Evolutionary conservation across 805 yeast species (phyloP).

Genomic region (Candida sithepensis): DNA sequence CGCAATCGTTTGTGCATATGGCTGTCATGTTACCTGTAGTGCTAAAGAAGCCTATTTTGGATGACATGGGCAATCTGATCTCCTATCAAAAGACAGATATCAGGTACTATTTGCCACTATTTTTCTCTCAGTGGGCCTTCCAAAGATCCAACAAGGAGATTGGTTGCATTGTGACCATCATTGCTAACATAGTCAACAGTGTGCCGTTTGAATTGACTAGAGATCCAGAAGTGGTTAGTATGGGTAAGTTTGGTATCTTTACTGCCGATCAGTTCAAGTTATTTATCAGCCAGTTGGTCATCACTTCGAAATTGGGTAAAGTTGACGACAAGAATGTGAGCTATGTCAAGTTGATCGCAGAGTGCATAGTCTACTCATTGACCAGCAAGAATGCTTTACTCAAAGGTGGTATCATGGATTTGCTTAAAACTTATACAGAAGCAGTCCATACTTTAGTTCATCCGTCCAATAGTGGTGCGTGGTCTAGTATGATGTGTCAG

Average conservation of each 20-base stretch:
- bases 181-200: conserved; percentile 57
- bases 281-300: conserved; percentile 50
- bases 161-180: conserved; percentile 52
- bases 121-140: conserved; percentile 72
- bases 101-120: conserved; percentile 54
- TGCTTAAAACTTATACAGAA: conserved; percentile 53
- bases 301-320: conserved; percentile 22
- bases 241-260: conserved; percentile 61
- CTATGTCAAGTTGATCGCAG: conserved; percentile 26
- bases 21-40: conserved; percentile 49
- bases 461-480: conserved; percentile 90
- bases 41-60: conserved; percentile 26
- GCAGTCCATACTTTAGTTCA: conserved; percentile 80
- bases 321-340: conserved; percentile 23
- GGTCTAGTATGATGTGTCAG: conserved; percentile 71
- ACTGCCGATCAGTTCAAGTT: conserved; percentile 57
- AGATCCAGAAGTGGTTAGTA: conserved; percentile 28
- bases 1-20: conserved; percentile 48
- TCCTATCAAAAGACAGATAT: conserved; percentile 26
- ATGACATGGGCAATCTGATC: conserved; percentile 11
- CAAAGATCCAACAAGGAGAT: conserved; percentile 53
- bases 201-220: conserved; percentile 35
- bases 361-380: conserved; percentile 59
- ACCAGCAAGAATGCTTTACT: conserved; percentile 43
- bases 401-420: conserved; percentile 45